Conservation (phyloP, 148 eudicot genomes). For the Salicornia ramosissima region DNA sequence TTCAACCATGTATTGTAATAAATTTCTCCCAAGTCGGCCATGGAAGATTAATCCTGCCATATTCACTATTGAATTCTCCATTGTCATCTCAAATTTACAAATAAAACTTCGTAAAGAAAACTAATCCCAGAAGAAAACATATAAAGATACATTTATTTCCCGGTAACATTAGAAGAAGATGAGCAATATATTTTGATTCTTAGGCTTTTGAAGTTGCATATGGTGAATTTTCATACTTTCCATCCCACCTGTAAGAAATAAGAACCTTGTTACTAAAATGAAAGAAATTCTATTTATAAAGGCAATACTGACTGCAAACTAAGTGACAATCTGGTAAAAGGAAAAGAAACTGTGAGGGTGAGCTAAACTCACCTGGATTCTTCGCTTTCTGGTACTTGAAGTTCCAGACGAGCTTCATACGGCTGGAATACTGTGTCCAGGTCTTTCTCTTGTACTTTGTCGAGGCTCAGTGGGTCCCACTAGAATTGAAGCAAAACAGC, state of each 20-base stretch:
- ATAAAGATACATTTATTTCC: background rate
- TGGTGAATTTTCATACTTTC: constrained; percentile 75
- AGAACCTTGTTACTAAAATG: background rate
- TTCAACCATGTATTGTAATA: no score
- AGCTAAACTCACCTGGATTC: constrained; percentile 47
- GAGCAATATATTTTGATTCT: background rate
- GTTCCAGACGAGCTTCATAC: constrained; percentile 65
- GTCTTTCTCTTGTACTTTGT: constrained; percentile 51
- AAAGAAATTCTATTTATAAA: no score
- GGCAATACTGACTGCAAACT: no score
- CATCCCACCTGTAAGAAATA: constrained; percentile 65
- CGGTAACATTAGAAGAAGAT: background rate
- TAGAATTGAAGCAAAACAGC: constrained; percentile 25
- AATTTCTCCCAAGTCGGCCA: no score
- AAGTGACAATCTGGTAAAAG: no score
- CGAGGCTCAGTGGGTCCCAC: constrained; percentile 90
- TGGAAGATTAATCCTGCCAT: no score
- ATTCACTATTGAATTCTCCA: no score
- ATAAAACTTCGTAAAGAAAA: background rate
- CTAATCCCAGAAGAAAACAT: background rate
- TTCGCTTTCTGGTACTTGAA: constrained; percentile 66
- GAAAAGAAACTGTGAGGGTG: background rate
- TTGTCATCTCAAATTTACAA: background rate
- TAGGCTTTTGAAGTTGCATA: constrained; percentile 31
- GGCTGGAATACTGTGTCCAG: constrained; percentile 62